Evolutionary conservation across 192 early-diverging fungal genomes (phyloP).

Genomic region (Chytriomyces confervae): DNA sequence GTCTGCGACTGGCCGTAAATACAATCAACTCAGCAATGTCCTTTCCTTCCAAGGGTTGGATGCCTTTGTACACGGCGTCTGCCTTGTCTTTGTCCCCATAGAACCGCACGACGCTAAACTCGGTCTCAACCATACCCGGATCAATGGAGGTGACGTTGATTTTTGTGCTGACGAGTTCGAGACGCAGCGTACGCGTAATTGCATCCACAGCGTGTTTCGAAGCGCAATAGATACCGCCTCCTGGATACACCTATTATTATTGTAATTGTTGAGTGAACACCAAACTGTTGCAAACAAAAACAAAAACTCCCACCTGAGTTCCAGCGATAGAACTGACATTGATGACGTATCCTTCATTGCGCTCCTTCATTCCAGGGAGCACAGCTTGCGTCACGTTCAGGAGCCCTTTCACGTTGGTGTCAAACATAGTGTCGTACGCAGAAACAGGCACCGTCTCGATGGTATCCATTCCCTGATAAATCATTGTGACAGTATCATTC

Average conservation of each 20-base stretch:
- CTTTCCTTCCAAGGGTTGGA: slow-evolving; percentile 68
- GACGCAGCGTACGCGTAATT: slow-evolving; percentile 73
- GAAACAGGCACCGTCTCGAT: slow-evolving; percentile 66
- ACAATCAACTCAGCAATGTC: slow-evolving; percentile 79
- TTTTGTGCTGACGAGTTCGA: slow-evolving; percentile 75
- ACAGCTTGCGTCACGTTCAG: slow-evolving; percentile 81
- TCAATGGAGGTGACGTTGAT: slow-evolving; percentile 77
- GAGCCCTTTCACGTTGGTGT: slow-evolving; percentile 90
- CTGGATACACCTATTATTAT: slow-evolving; percentile 62
- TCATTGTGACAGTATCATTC: background rate
- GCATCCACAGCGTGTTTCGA: slow-evolving; percentile 84
- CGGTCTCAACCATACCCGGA: slow-evolving; percentile 87
- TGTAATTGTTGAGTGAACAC: background rate
- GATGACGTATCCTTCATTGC: slow-evolving; percentile 78
- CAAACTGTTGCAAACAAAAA: background rate
- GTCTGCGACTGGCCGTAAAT: slow-evolving; percentile 77
- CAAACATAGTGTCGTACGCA: slow-evolving; percentile 78
- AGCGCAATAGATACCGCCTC: slow-evolving; percentile 83
- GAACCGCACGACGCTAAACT: slow-evolving; percentile 86
- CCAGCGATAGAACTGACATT: slow-evolving; percentile 85
- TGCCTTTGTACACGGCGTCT: slow-evolving; percentile 76
- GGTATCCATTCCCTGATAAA: slow-evolving; percentile 66
- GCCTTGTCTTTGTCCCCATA: slow-evolving; percentile 62
- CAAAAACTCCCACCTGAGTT: slow-evolving; percentile 24
- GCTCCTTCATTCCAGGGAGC: slow-evolving; percentile 75